Evolutionary conservation across 2,329 filamentous ascomycete species (phyloP), one percentile per base, ranked within the genome.

Genomic region (Westerdykella ornata): DNA sequence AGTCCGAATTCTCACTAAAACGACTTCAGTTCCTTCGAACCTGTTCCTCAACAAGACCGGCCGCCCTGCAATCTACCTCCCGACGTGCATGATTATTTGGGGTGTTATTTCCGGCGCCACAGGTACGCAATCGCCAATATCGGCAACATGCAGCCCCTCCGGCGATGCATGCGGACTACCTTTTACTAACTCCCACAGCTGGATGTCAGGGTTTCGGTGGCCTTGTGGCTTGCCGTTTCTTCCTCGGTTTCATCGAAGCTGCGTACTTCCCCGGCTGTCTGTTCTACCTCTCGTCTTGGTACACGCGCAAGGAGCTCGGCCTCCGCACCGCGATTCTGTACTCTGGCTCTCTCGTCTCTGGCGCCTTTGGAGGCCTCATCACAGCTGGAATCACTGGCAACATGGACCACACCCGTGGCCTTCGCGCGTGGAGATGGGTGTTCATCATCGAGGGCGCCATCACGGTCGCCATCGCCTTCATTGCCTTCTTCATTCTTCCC

Each of bases 381-480:
- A 70, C 71, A 11, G 71, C 70, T n/a, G 72, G 82, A 5, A 84
- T 88, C 41, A 80, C 77, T 0, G 68, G 70, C n/a, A 77, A 81
- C 37, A 75, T 88, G 70, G 72, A 83, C 44, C 72, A 76, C 2
- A 64, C 65, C 0, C 65, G 64, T 6, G 81, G 81, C 0, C 65
- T 81, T 2, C 65, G 70, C 2, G 79, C 80, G 3, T 87, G 75
- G 82, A 70, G 80, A 11, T 82, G 76, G 76, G 67, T 84, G 0
- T 85, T 85, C 65, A 80, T 87, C 40, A 79, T 86, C 30, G 82
- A 87, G 60, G 83, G 83, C 17, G 69, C 72, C 13, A 72, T 82
- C 44, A 86, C 82, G 1, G 67, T 86, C 17, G 68, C 67, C 5
- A 70, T 86, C 19, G 81, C 82, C 12, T 57, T 78, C 5, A 52